These are phyloP conservation scores for Diutina pseudorugosa DNA, from an alignment of 1,139 yeast genomes.

Conservation along the genomic window DNA sequence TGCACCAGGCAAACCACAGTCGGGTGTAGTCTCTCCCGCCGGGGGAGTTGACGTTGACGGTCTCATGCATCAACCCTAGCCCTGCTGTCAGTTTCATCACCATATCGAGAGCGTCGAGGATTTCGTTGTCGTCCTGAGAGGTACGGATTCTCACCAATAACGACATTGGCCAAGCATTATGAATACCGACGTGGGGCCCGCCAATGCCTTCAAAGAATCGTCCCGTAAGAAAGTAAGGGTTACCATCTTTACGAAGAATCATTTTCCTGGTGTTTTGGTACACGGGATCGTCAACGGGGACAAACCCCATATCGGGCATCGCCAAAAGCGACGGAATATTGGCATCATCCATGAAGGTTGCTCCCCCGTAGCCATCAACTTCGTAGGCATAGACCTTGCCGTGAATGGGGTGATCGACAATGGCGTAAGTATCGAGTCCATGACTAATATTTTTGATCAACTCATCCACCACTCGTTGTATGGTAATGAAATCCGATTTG, in stretches of 20 bases:
- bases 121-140: constrained; percentile 59
- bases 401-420: constrained; percentile 50
- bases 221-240: constrained; percentile 68
- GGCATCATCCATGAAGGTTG: constrained; percentile 78
- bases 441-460: constrained; percentile 31
- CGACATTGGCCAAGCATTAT: constrained; percentile 88
- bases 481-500: constrained; percentile 6
- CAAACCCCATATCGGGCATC: constrained; percentile 69
- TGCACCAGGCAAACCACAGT: constrained; percentile 94
- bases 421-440: constrained; percentile 57
- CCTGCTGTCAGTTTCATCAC: constrained; percentile 56
- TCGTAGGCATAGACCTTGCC: constrained; percentile 83
- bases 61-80: constrained; percentile 78
- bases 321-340: constrained; percentile 76
- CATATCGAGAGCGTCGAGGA: constrained; percentile 32
- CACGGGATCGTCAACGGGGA: constrained; percentile 36
- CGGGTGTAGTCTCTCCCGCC: constrained; percentile 43
- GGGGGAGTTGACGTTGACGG: constrained; percentile 52
- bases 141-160: constrained; percentile 64
- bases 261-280: constrained; percentile 73
- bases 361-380: constrained; percentile 78
- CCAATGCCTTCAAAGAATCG: constrained; percentile 63
- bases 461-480: constrained; percentile 11
- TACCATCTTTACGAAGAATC: constrained; percentile 58
- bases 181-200: constrained; percentile 80